Evolutionary conservation across 371 early-diverging fungal species (phyloP).

Genomic region (Chytridium lagenaria): DNA sequence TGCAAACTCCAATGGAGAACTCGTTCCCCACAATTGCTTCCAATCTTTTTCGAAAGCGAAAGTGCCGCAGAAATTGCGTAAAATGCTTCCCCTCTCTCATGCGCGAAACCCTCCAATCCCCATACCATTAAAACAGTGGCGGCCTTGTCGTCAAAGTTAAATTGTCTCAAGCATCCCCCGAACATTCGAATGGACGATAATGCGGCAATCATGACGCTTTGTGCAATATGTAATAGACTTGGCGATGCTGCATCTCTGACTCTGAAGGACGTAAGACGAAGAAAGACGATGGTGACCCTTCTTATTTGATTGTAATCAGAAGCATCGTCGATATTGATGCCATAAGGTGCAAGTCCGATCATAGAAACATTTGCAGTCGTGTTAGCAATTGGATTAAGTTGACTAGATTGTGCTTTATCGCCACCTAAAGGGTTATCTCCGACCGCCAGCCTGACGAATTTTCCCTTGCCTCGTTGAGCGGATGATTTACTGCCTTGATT

Average conservation of each 20-base stretch:
- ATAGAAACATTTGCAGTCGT: not conserved
- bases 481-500: not conserved
- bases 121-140: constrained; percentile 37
- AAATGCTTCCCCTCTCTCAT: constrained; percentile 34
- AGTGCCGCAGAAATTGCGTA: constrained; percentile 32
- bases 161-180: constrained; percentile 40
- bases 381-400: not conserved
- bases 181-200: constrained; percentile 19
- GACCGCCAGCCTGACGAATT: too few species aligned
- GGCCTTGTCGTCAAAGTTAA: constrained; percentile 46
- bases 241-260: constrained; percentile 10
- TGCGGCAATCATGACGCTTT: constrained; percentile 20
- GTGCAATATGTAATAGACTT: constrained; percentile 15
- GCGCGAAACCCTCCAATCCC: constrained; percentile 41
- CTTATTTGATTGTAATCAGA: constrained; percentile 24
- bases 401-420: not conserved
- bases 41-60: constrained; percentile 25
- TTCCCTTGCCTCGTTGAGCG: not conserved
- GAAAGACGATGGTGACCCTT: constrained; percentile 25
- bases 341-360: not conserved
- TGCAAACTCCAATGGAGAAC: constrained; percentile 31
- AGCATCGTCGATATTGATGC: not conserved
- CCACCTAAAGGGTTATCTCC: not conserved
- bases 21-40: not conserved
- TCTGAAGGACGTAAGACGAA: constrained; percentile 13